A percentile compares a stretch with the other conserved stretches of the same genome.
phyloP scores from a whole-genome alignment of 1,284 basidiomycete genomes.

The Boletus semigastroideus region DNA sequence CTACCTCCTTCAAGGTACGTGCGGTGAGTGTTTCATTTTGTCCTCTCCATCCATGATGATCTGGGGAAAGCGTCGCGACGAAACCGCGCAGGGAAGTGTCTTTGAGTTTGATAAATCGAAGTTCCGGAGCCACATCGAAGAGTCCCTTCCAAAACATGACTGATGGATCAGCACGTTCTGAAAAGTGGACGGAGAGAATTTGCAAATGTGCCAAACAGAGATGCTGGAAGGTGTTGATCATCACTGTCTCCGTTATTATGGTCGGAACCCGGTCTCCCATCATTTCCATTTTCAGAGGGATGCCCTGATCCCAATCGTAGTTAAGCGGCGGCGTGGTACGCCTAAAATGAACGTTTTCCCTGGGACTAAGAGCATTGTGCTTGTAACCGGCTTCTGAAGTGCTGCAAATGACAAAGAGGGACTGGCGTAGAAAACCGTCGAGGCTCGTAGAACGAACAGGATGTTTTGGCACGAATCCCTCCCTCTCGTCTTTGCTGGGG shows the following conservation, averaged over 20 bases:
- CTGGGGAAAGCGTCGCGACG: neutral
- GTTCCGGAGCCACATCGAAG: neutral
- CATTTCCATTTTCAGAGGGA: conserved; percentile 1
- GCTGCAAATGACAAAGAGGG: neutral
- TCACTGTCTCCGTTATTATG: neutral
- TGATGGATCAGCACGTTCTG: neutral
- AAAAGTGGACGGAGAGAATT: neutral
- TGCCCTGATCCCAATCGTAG: neutral
- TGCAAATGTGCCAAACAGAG: neutral
- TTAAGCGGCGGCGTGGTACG: neutral
- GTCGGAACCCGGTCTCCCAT: neutral
- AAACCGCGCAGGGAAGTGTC: neutral
- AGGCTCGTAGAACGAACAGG: neutral
- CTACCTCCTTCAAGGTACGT: conserved; percentile 2
- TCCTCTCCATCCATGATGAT: conserved; percentile 3
- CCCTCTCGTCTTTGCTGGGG: neutral
- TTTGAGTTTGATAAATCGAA: conserved; percentile 2
- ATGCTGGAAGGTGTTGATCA: neutral
- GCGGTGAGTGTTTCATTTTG: neutral
- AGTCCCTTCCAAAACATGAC: neutral
- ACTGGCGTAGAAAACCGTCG: neutral
- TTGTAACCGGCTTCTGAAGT: conserved; percentile 1
- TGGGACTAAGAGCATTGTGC: neutral
- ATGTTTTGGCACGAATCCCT: neutral
- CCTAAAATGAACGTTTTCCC: neutral